Conservation (phyloP, 2,329 filamentous ascomycete species). For the Nigrospora osmanthi region DNA sequence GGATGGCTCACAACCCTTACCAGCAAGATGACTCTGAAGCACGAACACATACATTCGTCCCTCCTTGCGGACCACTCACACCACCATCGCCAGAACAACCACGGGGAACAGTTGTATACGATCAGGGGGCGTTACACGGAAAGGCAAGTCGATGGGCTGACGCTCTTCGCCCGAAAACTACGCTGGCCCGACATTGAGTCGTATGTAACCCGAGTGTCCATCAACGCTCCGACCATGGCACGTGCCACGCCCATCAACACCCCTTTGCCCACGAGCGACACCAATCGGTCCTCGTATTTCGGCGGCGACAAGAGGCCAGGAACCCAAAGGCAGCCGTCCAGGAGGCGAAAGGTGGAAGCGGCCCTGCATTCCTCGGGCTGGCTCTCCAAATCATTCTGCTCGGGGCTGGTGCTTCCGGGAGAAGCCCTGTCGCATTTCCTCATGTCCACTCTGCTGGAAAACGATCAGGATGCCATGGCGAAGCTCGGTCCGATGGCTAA, state of each 20-base stretch:
- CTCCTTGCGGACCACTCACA: conserved; percentile 28
- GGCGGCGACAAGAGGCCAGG: conserved; percentile 16
- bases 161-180: conserved; percentile 55
- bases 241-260: conserved; percentile 33
- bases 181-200: conserved; percentile 54
- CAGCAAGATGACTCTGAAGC: conserved; percentile 40
- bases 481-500: conserved; percentile 53
- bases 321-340: conserved; percentile 26
- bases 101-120: conserved; percentile 31
- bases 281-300: conserved; percentile 39
- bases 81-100: conserved; percentile 20
- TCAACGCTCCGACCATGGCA: conserved; percentile 36
- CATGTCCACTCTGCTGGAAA: conserved; percentile 59
- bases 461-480: conserved; percentile 51
- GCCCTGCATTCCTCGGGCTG: conserved; percentile 53
- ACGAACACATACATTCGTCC: conserved; percentile 22
- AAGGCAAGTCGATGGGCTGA: conserved; percentile 52
- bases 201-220: conserved; percentile 38
- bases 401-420: conserved; percentile 56
- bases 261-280: conserved; percentile 26
- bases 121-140: conserved; percentile 48
- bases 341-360: conserved; percentile 47
- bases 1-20: conserved; percentile 53
- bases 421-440: conserved; percentile 55
- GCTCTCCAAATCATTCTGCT: conserved; percentile 62